These are phyloP conservation scores for Novakomyces olei DNA, from an alignment of 805 yeast genomes.

Conservation along the genomic window DNA sequence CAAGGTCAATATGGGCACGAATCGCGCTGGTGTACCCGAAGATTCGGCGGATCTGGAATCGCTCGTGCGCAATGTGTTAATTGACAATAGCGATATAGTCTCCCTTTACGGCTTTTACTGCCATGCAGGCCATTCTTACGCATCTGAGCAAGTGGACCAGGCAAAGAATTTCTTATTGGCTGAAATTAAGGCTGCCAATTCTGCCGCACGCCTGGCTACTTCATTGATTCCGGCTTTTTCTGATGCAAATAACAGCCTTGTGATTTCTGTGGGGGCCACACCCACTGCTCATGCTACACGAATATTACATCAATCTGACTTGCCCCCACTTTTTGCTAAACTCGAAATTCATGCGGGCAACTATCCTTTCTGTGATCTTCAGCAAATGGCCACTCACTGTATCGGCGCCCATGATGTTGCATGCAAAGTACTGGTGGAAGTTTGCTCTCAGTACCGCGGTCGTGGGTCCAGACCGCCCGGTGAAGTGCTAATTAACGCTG, in stretches of 20 bases:
- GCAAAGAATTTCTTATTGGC: conserved; percentile 29
- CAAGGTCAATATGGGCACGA: conserved; percentile 50
- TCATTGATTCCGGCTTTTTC: conserved; percentile 2
- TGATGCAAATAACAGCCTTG: conserved; percentile 20
- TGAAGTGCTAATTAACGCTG: conserved; percentile 47
- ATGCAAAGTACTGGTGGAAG: conserved; percentile 33
- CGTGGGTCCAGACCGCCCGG: conserved; percentile 27
- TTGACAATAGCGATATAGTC: conserved; percentile 15
- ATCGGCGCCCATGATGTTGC: conserved; percentile 27
- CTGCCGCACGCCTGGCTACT: conserved; percentile 24
- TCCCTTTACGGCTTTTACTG: conserved; percentile 47
- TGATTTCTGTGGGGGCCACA: conserved; percentile 58
- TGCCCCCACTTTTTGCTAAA: conserved; percentile 17
- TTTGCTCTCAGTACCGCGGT: conserved; percentile 33
- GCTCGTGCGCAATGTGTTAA: conserved; percentile 17
- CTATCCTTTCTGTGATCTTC: conserved; percentile 50
- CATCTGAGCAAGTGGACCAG: conserved; percentile 21
- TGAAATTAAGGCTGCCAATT: conserved; percentile 35
- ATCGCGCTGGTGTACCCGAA: conserved; percentile 37
- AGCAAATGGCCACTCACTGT: conserved; percentile 52
- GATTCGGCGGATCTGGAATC: conserved; percentile 19
- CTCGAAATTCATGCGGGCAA: conserved; percentile 70
- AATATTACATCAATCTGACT: conserved; percentile 7
- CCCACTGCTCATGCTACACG: conserved; percentile 38
- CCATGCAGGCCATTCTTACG: conserved; percentile 62